These are phyloP conservation scores for Pecoramyces ruminantium DNA, from an alignment of 192 early-diverging fungal species.

Conservation along the genomic window DNA sequence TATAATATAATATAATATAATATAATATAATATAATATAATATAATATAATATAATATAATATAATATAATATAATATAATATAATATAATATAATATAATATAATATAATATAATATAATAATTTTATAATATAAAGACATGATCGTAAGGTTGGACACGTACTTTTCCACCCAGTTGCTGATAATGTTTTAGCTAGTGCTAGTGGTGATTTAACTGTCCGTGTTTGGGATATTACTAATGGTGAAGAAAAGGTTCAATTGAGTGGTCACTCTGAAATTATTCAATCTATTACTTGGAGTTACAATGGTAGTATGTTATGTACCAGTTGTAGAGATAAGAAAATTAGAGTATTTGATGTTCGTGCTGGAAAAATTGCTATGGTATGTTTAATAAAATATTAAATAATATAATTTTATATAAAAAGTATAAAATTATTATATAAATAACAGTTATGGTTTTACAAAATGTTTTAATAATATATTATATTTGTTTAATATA, in stretches of 20 bases:
- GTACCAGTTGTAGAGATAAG: constrained; percentile 93
- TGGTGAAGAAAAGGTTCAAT: constrained; percentile 50
- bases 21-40: no score
- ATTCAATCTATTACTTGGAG: constrained; percentile 87
- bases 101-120: no score
- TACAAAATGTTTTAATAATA: no score
- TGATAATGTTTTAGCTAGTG: constrained; percentile 73
- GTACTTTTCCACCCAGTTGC: constrained; percentile 2
- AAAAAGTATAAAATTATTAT: no score
- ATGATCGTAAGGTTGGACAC: neutral
- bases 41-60: no score
- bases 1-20: no score
- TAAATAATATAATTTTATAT: no score
- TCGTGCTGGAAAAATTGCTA: constrained; percentile 62
- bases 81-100: no score
- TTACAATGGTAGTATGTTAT: constrained; percentile 66
- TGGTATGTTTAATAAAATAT: no score
- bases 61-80: no score
- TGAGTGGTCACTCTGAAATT: constrained; percentile 74
- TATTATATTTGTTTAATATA: no score
- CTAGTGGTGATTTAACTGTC: constrained; percentile 65
- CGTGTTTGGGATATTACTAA: constrained; percentile 5
- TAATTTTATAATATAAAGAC: neutral
- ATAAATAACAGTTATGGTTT: no score
- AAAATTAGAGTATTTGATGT: constrained; percentile 88